Percentiles rank a stretch among this genome's conserved stretches.
These are phyloP conservation scores for Mortierella sp. DNA, from an alignment of 371 early-diverging fungal genomes.

Conservation along the genomic window DNA sequence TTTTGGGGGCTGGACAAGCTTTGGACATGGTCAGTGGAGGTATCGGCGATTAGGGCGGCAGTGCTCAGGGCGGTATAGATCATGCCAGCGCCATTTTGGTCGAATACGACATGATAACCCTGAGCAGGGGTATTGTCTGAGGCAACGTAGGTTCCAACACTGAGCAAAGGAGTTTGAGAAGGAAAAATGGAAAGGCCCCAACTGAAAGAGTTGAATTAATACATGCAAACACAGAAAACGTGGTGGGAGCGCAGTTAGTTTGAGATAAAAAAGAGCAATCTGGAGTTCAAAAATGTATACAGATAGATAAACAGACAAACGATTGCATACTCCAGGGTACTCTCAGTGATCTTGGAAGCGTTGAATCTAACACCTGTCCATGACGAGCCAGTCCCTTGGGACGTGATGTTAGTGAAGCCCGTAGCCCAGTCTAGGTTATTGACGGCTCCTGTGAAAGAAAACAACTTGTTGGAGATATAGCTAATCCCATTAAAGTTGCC, in stretches of 20 bases:
- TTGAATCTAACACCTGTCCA: slow-evolving; percentile 43
- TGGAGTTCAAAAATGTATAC: no score
- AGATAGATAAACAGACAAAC: neutral
- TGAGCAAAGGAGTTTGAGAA: slow-evolving; percentile 12
- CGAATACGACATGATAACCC: slow-evolving; percentile 46
- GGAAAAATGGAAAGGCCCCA: slow-evolving; percentile 25
- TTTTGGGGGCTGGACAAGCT: slow-evolving; percentile 19
- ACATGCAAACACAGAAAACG: neutral
- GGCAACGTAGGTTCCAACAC: slow-evolving; percentile 34
- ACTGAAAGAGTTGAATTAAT: neutral
- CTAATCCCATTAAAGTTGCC: slow-evolving; percentile 2
- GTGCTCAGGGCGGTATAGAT: slow-evolving; percentile 17
- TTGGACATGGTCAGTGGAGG: slow-evolving; percentile 6
- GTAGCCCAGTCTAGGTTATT: slow-evolving; percentile 26
- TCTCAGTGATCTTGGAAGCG: slow-evolving; percentile 7
- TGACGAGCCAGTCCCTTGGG: slow-evolving; percentile 7
- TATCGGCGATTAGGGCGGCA: neutral
- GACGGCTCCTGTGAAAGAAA: slow-evolving; percentile 23
- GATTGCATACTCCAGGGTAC: slow-evolving; percentile 30
- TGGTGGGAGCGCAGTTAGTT: neutral
- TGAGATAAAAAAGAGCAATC: slow-evolving; percentile 10
- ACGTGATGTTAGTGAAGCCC: slow-evolving; percentile 23
- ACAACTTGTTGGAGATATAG: slow-evolving; percentile 32
- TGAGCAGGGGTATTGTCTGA: slow-evolving; percentile 34
- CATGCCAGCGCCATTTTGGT: slow-evolving; percentile 8